phyloP scores from a whole-genome alignment of 306 rosid genomes.

The Glycine soja region DNA sequence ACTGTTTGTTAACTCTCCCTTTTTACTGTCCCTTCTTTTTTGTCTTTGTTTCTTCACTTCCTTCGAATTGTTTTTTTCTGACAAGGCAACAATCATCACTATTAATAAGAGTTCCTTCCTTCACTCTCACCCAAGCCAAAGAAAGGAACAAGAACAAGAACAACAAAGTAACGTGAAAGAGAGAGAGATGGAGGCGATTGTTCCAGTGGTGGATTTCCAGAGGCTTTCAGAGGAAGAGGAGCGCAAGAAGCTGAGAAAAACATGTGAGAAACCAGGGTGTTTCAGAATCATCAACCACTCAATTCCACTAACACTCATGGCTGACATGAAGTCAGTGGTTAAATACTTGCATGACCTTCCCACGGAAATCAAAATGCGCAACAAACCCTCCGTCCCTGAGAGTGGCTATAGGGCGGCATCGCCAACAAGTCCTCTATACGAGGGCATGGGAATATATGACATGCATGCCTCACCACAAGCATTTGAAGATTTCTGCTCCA shows the following conservation, averaged over 20 bases:
- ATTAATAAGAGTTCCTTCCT: too few species aligned
- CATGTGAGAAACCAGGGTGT: conserved; percentile 59
- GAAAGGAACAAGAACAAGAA: too few species aligned
- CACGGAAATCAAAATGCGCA: conserved; percentile 54
- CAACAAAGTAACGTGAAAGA: neutral
- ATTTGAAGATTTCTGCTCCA: conserved; percentile 43
- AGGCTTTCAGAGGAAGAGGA: conserved; percentile 10
- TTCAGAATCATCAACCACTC: conserved; percentile 59
- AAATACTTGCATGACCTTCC: conserved; percentile 54
- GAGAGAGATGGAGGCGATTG: neutral
- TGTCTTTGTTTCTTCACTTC: too few species aligned
- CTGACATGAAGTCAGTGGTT: conserved; percentile 55
- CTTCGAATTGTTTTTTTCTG: too few species aligned
- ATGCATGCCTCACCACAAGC: conserved; percentile 36
- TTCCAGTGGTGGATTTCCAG: conserved; percentile 47
- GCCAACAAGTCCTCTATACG: conserved; percentile 43
- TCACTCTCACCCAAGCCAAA: too few species aligned
- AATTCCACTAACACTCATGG: conserved; percentile 50
- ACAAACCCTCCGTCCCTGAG: conserved; percentile 38
- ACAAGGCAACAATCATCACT: too few species aligned
- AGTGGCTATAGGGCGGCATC: conserved; percentile 46
- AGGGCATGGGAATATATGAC: conserved; percentile 45
- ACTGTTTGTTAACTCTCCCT: too few species aligned
- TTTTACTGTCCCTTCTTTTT: too few species aligned
- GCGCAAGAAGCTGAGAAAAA: conserved; percentile 50